These are phyloP conservation scores for Rhamnella rubrinervis DNA, from an alignment of 331 rosid species.

Conservation along the genomic window DNA sequence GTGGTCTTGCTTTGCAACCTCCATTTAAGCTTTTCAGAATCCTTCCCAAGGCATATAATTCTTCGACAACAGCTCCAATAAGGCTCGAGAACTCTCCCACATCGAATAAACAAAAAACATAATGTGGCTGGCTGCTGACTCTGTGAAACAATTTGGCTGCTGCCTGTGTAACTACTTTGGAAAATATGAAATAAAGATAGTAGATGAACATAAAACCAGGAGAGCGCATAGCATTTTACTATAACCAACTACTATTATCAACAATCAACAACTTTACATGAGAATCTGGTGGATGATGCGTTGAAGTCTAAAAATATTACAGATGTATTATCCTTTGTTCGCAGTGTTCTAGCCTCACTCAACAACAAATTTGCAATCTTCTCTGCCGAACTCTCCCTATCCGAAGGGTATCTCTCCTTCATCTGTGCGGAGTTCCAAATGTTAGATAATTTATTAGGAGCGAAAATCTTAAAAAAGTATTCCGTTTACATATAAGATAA, in stretches of 20 bases:
- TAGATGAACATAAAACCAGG: no score
- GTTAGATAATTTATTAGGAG: not conserved
- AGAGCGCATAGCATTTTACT: constrained; percentile 4
- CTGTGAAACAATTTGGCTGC: no score
- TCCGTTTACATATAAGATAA: not conserved
- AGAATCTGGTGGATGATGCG: constrained; percentile 40
- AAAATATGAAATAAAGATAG: no score
- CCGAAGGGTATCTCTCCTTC: constrained; percentile 52
- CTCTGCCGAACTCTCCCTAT: constrained; percentile 59
- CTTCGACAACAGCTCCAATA: no score
- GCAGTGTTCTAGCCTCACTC: constrained; percentile 86
- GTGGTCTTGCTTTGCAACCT: no score
- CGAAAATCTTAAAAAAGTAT: not conserved
- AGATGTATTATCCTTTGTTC: constrained; percentile 96
- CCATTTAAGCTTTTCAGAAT: no score
- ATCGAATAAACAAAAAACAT: no score
- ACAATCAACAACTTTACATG: constrained; percentile 79
- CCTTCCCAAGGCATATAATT: no score
- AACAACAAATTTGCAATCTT: constrained; percentile 76
- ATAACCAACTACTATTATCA: constrained; percentile 42
- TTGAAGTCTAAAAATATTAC: constrained; percentile 92
- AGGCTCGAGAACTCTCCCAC: no score
- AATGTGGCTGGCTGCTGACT: no score
- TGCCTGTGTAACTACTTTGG: no score
- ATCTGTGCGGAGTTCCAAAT: constrained; percentile 38